Evolutionary conservation across 805 yeast species (phyloP).

Genomic region (Dipodascopsis uninucleata): DNA sequence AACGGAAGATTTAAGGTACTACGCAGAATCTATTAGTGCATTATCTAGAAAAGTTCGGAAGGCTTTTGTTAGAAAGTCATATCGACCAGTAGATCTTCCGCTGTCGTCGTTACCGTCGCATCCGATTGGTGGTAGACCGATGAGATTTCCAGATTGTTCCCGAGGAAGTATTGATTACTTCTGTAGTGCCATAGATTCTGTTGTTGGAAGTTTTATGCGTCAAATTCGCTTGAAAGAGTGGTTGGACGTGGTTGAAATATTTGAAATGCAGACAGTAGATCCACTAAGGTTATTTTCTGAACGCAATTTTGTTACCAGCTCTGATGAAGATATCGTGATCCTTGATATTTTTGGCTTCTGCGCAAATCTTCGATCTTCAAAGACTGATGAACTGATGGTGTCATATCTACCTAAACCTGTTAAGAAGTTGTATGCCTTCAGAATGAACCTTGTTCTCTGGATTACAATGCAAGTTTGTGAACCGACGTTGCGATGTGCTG

Average conservation of each 20-base stretch:
- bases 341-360: conserved; percentile 72
- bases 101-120: conserved; percentile 27
- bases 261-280: conserved; percentile 65
- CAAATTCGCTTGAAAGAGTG: conserved; percentile 68
- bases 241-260: conserved; percentile 66
- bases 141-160: conserved; percentile 12
- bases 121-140: too few species aligned
- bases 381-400: conserved; percentile 42
- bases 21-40: conserved; percentile 34
- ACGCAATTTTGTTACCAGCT: conserved; percentile 40
- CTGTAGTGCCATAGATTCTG: conserved; percentile 58
- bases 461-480: conserved; percentile 65
- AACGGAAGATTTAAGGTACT: conserved; percentile 15
- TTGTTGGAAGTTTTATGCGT: conserved; percentile 55
- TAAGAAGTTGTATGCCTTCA: conserved; percentile 60
- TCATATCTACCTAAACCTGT: conserved; percentile 66
- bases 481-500: conserved; percentile 51
- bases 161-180: conserved; percentile 49
- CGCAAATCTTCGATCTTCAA: conserved; percentile 49
- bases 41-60: conserved; percentile 66
- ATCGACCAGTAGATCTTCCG: conserved; percentile 35
- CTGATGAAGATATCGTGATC: conserved; percentile 56
- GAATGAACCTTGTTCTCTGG: conserved; percentile 61
- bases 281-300: conserved; percentile 57
- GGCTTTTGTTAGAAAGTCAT: conserved; percentile 43